phyloP scores from a whole-genome alignment of 169 alveolate genomes.

The Cryptosporidium andersoni region DNA sequence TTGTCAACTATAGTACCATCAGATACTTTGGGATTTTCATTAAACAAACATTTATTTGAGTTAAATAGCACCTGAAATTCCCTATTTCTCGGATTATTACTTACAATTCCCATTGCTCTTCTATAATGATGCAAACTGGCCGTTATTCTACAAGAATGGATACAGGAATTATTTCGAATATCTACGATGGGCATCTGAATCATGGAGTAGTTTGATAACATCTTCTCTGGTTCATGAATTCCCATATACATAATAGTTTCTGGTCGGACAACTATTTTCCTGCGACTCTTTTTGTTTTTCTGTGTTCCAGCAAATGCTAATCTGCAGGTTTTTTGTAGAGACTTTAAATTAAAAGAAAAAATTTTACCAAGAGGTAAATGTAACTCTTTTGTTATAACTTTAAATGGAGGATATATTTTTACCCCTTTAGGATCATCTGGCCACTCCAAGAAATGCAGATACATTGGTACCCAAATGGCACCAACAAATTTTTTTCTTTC shows the following conservation, averaged over 20 bases:
- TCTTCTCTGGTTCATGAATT: slow-evolving; percentile 54
- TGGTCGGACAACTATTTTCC: slow-evolving; percentile 47
- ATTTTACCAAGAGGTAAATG: slow-evolving; percentile 4
- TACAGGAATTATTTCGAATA: neutral
- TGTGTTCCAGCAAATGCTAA: slow-evolving; percentile 41
- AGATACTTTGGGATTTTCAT: neutral
- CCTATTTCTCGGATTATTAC: slow-evolving; percentile 40
- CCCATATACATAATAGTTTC: slow-evolving; percentile 60
- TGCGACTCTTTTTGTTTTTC: slow-evolving; percentile 34
- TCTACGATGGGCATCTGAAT: slow-evolving; percentile 18
- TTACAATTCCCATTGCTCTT: slow-evolving; percentile 51
- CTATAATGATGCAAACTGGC: slow-evolving; percentile 51
- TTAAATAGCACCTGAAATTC: slow-evolving; percentile 11
- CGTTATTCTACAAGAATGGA: neutral
- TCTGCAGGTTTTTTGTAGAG: slow-evolving; percentile 44
- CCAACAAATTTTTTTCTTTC: slow-evolving; percentile 18
- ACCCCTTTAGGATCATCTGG: slow-evolving; percentile 2
- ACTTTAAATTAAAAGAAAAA: neutral
- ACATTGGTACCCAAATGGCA: slow-evolving; percentile 69
- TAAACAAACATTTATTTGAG: slow-evolving; percentile 22
- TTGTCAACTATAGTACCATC: slow-evolving; percentile 4
- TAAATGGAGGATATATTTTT: slow-evolving; percentile 15
- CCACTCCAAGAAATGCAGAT: slow-evolving; percentile 66
- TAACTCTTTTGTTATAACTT: neutral
- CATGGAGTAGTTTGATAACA: slow-evolving; percentile 6